phyloP scores from a whole-genome alignment of 768 basidiomycete species.

The Candolleomyces eurysporus region DNA sequence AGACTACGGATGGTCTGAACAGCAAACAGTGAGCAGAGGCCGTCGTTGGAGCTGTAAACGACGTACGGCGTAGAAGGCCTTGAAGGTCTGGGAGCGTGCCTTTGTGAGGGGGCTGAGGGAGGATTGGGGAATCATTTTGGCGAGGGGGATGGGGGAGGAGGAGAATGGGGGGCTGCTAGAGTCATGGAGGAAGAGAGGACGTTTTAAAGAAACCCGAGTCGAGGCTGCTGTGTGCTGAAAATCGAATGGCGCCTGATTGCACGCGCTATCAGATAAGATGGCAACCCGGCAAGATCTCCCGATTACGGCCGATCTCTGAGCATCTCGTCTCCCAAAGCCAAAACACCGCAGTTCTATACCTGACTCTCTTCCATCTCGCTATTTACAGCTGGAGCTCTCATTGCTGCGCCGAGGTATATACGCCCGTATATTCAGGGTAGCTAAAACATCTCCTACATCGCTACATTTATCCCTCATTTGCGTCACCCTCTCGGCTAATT shows the following conservation, averaged over 20 bases:
- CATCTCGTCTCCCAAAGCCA: not conserved
- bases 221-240: constrained; percentile 15
- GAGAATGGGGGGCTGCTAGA: constrained; percentile 13
- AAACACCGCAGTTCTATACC: constrained; percentile 12
- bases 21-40: constrained; percentile 8
- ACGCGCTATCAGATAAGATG: constrained; percentile 30
- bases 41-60: constrained; percentile 2
- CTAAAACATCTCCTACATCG: not conserved
- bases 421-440: no score
- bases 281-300: not conserved
- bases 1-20: constrained; percentile 42
- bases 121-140: constrained; percentile 32
- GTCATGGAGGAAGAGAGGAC: constrained; percentile 27
- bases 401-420: no score
- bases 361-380: constrained; percentile 6
- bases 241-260: constrained; percentile 14
- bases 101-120: constrained; percentile 22
- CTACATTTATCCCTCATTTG: not conserved
- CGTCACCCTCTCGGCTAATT: not conserved
- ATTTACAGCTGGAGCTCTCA: constrained; percentile 9
- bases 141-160: constrained; percentile 7
- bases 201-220: constrained; percentile 27
- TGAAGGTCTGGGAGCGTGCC: constrained; percentile 40
- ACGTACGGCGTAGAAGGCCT: constrained; percentile 58
- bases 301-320: not conserved